Base-by-base conservation (phyloP, 768 basidiomycete genomes). In the Mycena vitilis region DNA sequence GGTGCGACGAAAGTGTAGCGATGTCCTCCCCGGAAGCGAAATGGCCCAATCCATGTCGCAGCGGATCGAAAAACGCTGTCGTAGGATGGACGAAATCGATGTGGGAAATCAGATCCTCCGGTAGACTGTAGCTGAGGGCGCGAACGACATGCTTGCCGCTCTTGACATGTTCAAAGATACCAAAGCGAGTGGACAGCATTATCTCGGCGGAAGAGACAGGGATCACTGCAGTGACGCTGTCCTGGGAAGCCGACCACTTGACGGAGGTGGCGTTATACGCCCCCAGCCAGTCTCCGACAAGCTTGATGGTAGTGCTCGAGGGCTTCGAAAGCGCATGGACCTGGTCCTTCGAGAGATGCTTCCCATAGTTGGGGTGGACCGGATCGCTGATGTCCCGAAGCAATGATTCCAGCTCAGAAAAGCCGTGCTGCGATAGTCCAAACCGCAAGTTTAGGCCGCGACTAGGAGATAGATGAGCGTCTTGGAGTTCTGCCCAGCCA, bases 171-270 rank as follows among this genome's bases (percentile, higher is more conserved):
- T 73, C 74, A 71, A 77, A 84, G 34, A 81, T 65, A 51, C 70
- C 45, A 51, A 71, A 71, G 12, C 85, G 85, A 30, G 87, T 86
- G 65, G 81, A 74, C 20, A 87, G 75, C 85, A 87, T 86, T 60
- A 79, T 71, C 72, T 88, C 86, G 0, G 84, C 86, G 11, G 80
- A 65, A 11, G 73, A 42, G 42, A 87, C 78, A 0, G 85, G 78
- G 4, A 86, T 76, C 16, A 73, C 77, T 34, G 85, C 76, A 5
- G 78, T 81, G 8, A 87, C 76, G 83, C 85, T 87, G 65, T 87
- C 87, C 25, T 78, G 75, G 0, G 86, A 82, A 5, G 81, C 75
- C n/a, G 86, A 84, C 38, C 81, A 81, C 22, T 73, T 60, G 10
- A 82, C 63, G 40, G 77, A 72, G 38, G 78, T 75, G 0, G 62